phyloP scores from a whole-genome alignment of 768 basidiomycete genomes.

The Chalciporus chontae region DNA sequence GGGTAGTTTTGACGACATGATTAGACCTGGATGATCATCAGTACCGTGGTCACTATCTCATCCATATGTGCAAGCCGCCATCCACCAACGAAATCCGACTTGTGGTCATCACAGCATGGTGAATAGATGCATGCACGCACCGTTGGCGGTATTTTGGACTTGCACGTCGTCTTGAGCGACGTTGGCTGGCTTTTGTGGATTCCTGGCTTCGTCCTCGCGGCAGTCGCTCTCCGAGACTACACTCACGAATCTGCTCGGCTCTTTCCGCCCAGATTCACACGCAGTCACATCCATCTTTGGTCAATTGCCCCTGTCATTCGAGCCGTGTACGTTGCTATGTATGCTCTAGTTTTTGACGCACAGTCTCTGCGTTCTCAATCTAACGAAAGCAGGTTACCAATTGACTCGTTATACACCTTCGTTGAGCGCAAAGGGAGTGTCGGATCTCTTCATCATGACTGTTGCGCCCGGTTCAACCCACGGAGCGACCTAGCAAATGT shows the following conservation, averaged over 20 bases:
- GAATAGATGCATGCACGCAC: constrained; percentile 32
- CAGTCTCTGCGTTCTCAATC: too few species aligned
- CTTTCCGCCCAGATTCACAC: constrained; percentile 22
- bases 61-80: constrained; percentile 35
- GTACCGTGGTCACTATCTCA: constrained; percentile 17
- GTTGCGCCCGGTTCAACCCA: too few species aligned
- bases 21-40: constrained; percentile 33
- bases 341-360: too few species aligned
- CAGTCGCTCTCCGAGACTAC: constrained; percentile 5
- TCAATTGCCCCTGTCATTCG: background rate
- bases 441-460: too few species aligned
- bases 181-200: constrained; percentile 32
- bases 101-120: constrained; percentile 6
- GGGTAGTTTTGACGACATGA: constrained; percentile 87
- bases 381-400: too few species aligned
- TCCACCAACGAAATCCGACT: constrained; percentile 17
- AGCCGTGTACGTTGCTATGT: too few species aligned
- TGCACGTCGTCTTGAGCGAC: constrained; percentile 40
- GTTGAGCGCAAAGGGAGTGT: too few species aligned
- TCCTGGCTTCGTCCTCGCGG: constrained; percentile 20
- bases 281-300: background rate
- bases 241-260: constrained; percentile 21
- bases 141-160: constrained; percentile 35
- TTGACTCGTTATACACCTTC: too few species aligned
- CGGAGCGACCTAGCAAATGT: too few species aligned